phyloP scores from a whole-genome alignment of 1,284 basidiomycete genomes.

The Ceraceosorus guamensis region DNA sequence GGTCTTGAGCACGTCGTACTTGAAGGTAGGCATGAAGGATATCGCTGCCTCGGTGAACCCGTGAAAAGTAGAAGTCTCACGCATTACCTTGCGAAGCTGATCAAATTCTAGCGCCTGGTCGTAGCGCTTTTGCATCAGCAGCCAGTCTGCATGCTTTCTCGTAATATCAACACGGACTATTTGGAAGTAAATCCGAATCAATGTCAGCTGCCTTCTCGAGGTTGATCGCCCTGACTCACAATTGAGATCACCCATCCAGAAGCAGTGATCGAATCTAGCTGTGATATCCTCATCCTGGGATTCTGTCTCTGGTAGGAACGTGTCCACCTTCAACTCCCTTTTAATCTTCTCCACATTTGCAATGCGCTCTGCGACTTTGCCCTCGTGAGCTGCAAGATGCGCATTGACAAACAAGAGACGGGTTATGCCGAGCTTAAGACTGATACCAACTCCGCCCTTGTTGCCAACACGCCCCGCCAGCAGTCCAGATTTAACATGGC shows the following conservation, averaged over 20 bases:
- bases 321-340: constrained; percentile 53
- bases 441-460: constrained; percentile 68
- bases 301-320: constrained; percentile 59
- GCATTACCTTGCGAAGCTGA: constrained; percentile 67
- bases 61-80: constrained; percentile 52
- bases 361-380: constrained; percentile 42
- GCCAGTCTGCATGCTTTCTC: constrained; percentile 55
- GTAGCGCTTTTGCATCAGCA: constrained; percentile 52
- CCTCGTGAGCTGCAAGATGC: constrained; percentile 60
- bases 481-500: constrained; percentile 71
- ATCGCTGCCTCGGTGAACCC: constrained; percentile 58
- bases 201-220: constrained; percentile 6
- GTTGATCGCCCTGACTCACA: constrained; percentile 14
- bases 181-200: neutral
- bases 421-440: constrained; percentile 64
- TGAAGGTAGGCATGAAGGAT: constrained; percentile 58
- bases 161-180: constrained; percentile 53
- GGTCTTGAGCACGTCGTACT: constrained; percentile 63
- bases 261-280: constrained; percentile 72
- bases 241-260: constrained; percentile 67
- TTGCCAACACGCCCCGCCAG: constrained; percentile 79
- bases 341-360: constrained; percentile 53
- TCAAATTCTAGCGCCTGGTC: constrained; percentile 60
- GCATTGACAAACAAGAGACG: constrained; percentile 77
- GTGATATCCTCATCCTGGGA: constrained; percentile 60